Percentiles rank a stretch among this genome's conserved stretches.
These are phyloP conservation scores for Litsea cubeba DNA, from an alignment of 164 flowering plant species.

Conservation along the genomic window DNA sequence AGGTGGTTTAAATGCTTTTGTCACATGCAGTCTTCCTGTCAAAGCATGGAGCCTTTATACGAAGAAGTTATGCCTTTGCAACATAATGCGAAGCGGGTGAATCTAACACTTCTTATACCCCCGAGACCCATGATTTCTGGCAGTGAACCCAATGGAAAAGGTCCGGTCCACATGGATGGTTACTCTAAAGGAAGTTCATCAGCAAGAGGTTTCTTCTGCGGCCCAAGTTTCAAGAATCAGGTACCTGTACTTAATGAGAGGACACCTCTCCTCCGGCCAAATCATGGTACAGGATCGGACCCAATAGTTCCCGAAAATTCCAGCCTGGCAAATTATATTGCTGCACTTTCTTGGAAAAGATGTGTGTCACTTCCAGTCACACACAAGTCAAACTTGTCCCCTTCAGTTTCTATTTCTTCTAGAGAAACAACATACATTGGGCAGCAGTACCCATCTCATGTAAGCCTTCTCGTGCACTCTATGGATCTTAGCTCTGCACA, in stretches of 20 bases:
- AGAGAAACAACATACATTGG: slow-evolving; percentile 38
- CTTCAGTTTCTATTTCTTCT: slow-evolving; percentile 36
- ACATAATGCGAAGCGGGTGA: slow-evolving; percentile 25
- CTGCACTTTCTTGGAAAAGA: slow-evolving; percentile 48
- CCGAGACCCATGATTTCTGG: slow-evolving; percentile 40
- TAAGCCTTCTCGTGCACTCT: slow-evolving; percentile 5
- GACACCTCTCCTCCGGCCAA: slow-evolving; percentile 50
- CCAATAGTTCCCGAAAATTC: slow-evolving; percentile 37
- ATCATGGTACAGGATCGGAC: slow-evolving; percentile 17
- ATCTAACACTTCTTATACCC: slow-evolving; percentile 66
- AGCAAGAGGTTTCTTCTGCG: slow-evolving; percentile 44
- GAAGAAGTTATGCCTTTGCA: slow-evolving; percentile 22
- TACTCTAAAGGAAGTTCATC: slow-evolving; percentile 40
- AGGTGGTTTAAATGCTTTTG: background rate
- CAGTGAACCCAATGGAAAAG: slow-evolving; percentile 39
- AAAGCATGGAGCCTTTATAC: slow-evolving; percentile 14
- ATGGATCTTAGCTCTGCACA: background rate
- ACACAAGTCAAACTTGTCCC: slow-evolving; percentile 48
- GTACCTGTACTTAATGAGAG: slow-evolving; percentile 37
- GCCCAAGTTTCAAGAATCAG: slow-evolving; percentile 65
- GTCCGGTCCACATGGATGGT: slow-evolving; percentile 40
- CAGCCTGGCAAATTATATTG: slow-evolving; percentile 21
- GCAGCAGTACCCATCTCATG: slow-evolving; percentile 30
- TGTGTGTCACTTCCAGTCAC: slow-evolving; percentile 77
- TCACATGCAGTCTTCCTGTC: slow-evolving; percentile 34